Evolutionary conservation across 768 basidiomycete genomes (phyloP), one percentile per base, ranked within the genome.

Genomic region (Fibroporia radiculosa): DNA sequence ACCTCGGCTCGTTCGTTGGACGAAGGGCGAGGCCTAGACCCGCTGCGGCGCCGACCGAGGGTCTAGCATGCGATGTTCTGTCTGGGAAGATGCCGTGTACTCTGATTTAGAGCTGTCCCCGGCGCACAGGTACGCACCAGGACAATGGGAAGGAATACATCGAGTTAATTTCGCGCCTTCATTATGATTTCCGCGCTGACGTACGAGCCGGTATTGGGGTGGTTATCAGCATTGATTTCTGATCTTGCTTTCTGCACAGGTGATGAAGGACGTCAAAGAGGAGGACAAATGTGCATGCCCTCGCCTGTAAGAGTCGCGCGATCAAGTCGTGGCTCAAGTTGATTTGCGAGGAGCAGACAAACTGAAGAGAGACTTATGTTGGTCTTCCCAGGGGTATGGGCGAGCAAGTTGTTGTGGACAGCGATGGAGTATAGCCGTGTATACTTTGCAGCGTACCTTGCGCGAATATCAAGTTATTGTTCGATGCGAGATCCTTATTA

Each of bases 221-320:
- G n/a, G 16, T 35, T 35, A 12, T 35, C 34, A 35, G 13, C 14
- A 35, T 18, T 12, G 34, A 18, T n/a, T 31, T n/a, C 8, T 35
- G 38, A 18, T 20, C 16, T 14, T 16, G 40, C 40, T 41, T n/a
- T 26, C 22, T 8, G 16, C 24, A 19, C 51, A 75, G 75, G 74
- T 75, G 37, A 72, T 75, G 73, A 59, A 62, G 43, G 54, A 65
- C 42, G 70, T 75, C 44, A 68, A 70, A 54, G 74, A 75, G 42
- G 71, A 72, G 53, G 66, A 76, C 56, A 69, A 63, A 51, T 75
- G 74, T 51, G 55, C 49, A 45, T 77, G 73, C 51, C 42, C 64
- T 34, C 63, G 66, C 48, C 16, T 20, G 36, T 38, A 38, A 19
- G 6, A 14, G 33, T 34, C 33, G 33, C n/a, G 33, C n/a, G n/a